phyloP scores from a whole-genome alignment of 345 rosid genomes.

The Raphanus raphanistrum region DNA sequence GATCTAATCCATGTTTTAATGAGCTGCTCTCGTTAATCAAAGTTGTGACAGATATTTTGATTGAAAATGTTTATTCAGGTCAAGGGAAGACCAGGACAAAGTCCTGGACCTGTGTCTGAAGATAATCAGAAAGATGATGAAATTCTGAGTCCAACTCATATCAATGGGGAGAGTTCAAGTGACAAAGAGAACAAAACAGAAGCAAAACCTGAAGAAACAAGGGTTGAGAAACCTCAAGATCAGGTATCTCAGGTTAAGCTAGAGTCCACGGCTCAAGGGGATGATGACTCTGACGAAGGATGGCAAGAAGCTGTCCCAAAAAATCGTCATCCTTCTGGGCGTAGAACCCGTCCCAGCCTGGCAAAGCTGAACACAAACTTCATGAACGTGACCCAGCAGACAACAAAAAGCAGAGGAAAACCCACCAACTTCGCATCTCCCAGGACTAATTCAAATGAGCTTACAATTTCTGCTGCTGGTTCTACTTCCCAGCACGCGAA shows the following conservation, averaged over 20 bases:
- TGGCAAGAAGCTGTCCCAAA: conserved; percentile 99
- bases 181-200: conserved; percentile 81
- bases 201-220: conserved; percentile 50
- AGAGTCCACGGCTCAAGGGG: conserved; percentile 47
- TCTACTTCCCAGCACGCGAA: conserved; percentile 51
- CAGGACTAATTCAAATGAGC: conserved; percentile 52
- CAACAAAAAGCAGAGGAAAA: conserved; percentile 71
- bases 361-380: conserved; percentile 91
- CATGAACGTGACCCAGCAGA: conserved; percentile 60
- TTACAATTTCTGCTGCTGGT: conserved; percentile 43
- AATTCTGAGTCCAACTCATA: conserved; percentile 45
- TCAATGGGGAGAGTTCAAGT: conserved; percentile 55
- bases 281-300: conserved; percentile 82
- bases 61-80: conserved; percentile 49
- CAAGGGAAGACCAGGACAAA: conserved; percentile 73
- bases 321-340: conserved; percentile 71
- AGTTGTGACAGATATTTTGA: conserved; percentile 22
- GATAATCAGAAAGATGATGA: conserved; percentile 73
- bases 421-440: conserved; percentile 61
- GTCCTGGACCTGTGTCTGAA: conserved; percentile 55
- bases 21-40: not conserved
- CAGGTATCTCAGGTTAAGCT: conserved; percentile 38
- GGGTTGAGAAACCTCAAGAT: conserved; percentile 47
- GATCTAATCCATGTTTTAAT: conserved; percentile 1
- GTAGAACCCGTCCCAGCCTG: conserved; percentile 76